Evolutionary conservation across 2,329 filamentous ascomycete species (phyloP), one percentile per base, ranked within the genome.

Genomic region (Drechslerella coelobrocha): DNA sequence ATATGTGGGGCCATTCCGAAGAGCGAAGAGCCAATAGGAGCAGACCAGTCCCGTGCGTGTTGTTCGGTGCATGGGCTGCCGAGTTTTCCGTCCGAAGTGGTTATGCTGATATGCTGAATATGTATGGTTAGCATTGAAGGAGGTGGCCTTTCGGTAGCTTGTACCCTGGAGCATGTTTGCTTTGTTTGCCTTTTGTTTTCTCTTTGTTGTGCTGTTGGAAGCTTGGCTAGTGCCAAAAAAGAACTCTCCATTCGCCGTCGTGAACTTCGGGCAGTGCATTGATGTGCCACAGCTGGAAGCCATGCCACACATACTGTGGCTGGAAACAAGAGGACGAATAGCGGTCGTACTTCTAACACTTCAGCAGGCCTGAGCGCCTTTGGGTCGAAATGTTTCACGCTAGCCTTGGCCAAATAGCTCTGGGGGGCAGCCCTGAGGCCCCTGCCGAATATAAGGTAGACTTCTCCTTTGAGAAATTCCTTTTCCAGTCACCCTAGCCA

Each of bases 1-100:
- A 39, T 14, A 6, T 10, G 34, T 39, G 34, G 34, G 17, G 41
- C 41, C 19, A 45, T 45, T 45, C 41, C 41, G 41, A 45, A 45
- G 41, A 14, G 41, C 41, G 41, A 45, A 21, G 2, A 17, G 8
- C 41, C 41, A 45, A 45, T 45, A n/a, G n/a, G n/a, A n/a, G n/a
- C n/a, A n/a, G n/a, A n/a, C n/a, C n/a, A n/a, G n/a, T n/a, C n/a
- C n/a, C n/a, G n/a, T n/a, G n/a, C n/a, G n/a, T n/a, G n/a, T n/a
- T n/a, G n/a, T n/a, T n/a, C 29, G 29, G 29, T 12, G 29, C 29
- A 6, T 31, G 29, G 12, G 6, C 12, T 31, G 29, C 29, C 29
- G 29, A 31, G 29, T 31, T 31, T 31, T 31, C 12, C n/a, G n/a
- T n/a, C n/a, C n/a, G n/a, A n/a, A n/a, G n/a, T n/a, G n/a, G n/a